Evolutionary conservation across 1,284 basidiomycete species (phyloP).

Genomic region (Thelephora terrestris): DNA sequence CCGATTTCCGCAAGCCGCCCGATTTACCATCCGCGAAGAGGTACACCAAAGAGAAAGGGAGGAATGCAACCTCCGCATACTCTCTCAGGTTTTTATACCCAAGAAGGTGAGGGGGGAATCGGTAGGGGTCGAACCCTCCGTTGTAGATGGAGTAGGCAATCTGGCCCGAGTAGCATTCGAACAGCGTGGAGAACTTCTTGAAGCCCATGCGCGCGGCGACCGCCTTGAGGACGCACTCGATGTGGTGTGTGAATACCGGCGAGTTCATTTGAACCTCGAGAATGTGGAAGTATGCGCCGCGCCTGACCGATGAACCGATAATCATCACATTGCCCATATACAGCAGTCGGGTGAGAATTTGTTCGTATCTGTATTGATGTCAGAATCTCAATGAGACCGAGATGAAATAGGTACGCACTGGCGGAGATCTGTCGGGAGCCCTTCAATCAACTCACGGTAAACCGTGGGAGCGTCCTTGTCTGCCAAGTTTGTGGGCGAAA

Average conservation of each 20-base stretch:
- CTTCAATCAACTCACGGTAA: slow-evolving; percentile 36
- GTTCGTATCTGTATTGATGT: slow-evolving; percentile 47
- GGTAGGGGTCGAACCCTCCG: slow-evolving; percentile 44
- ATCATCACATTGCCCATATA: slow-evolving; percentile 81
- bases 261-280: slow-evolving; percentile 56
- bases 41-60: slow-evolving; percentile 51
- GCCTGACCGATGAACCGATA: slow-evolving; percentile 68
- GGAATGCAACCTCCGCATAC: slow-evolving; percentile 52
- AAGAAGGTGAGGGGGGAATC: slow-evolving; percentile 59
- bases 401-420: slow-evolving; percentile 32
- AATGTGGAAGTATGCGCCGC: slow-evolving; percentile 83
- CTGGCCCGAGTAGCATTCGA: slow-evolving; percentile 71
- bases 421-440: slow-evolving; percentile 31
- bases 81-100: slow-evolving; percentile 57
- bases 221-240: slow-evolving; percentile 54
- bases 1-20: too few species aligned
- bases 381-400: not conserved
- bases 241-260: slow-evolving; percentile 43
- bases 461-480: slow-evolving; percentile 23
- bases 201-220: slow-evolving; percentile 68
- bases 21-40: slow-evolving; percentile 27
- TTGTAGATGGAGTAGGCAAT: slow-evolving; percentile 58
- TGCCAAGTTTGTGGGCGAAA: slow-evolving; percentile 30
- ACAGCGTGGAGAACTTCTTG: slow-evolving; percentile 52
- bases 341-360: slow-evolving; percentile 71